phyloP scores from a whole-genome alignment of 2,329 filamentous ascomycete genomes.

The Cadophora gregata region DNA sequence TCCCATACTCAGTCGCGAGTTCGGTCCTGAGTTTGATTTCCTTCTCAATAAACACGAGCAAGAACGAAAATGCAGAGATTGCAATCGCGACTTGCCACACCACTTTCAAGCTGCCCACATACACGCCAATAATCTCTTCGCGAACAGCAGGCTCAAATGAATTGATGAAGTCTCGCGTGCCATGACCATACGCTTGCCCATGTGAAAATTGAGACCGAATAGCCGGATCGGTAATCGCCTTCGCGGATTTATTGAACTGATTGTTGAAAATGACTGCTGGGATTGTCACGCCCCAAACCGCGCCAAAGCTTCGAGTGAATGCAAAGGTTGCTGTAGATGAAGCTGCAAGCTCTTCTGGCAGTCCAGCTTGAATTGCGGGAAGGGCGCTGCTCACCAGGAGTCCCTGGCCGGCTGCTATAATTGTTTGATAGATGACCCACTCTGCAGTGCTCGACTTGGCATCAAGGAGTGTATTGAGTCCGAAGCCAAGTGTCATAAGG shows the following conservation, averaged over 20 bases:
- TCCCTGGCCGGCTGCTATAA: conserved; percentile 50
- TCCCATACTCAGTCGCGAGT: conserved; percentile 29
- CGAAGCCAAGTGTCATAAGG: conserved; percentile 38
- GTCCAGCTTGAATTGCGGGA: conserved; percentile 51
- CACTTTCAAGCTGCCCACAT: conserved; percentile 19
- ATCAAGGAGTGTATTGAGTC: conserved; percentile 50
- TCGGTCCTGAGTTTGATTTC: conserved; percentile 25
- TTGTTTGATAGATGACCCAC: conserved; percentile 52
- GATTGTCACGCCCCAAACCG: conserved; percentile 54
- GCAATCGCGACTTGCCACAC: conserved; percentile 28
- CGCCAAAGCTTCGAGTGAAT: conserved; percentile 55
- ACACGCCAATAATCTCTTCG: conserved; percentile 19
- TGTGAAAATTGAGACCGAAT: conserved; percentile 10
- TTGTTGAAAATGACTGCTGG: conserved; percentile 30
- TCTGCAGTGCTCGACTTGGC: conserved; percentile 44
- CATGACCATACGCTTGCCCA: conserved; percentile 31
- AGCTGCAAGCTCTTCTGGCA: conserved; percentile 47
- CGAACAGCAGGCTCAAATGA: conserved; percentile 12
- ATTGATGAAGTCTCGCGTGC: conserved; percentile 18
- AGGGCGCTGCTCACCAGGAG: conserved; percentile 50
- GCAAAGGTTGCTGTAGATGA: conserved; percentile 31
- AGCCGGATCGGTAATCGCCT: conserved; percentile 17
- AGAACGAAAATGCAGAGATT: conserved; percentile 20
- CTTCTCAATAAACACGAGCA: conserved; percentile 26
- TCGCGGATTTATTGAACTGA: conserved; percentile 16